phyloP scores from a whole-genome alignment of 2,329 filamentous ascomycete species.

The Xylariaceae sp. region DNA sequence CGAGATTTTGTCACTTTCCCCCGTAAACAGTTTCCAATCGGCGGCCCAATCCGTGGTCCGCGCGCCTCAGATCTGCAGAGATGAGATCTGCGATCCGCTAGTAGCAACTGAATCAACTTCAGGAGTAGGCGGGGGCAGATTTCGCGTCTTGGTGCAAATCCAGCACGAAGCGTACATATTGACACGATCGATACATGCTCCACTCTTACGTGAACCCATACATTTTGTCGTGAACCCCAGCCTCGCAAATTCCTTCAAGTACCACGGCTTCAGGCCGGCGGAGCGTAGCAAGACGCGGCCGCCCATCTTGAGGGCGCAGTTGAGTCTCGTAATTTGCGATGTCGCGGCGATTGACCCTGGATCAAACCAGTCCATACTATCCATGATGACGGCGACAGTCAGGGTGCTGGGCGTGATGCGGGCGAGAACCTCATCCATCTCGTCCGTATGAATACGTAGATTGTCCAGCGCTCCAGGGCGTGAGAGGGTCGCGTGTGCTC shows the following conservation, averaged over 20 bases:
- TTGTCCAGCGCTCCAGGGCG: constrained; percentile 48
- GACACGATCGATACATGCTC: constrained; percentile 84
- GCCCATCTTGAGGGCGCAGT: constrained; percentile 71
- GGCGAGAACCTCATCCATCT: constrained; percentile 84
- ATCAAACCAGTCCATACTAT: constrained; percentile 98
- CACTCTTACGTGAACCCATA: constrained; percentile 67
- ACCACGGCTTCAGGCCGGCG: constrained; percentile 82
- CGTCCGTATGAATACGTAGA: constrained; percentile 62
- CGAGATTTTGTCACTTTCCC: background rate
- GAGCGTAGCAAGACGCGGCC: constrained; percentile 79
- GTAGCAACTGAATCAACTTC: constrained; percentile 40
- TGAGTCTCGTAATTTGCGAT: constrained; percentile 74
- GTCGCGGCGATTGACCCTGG: constrained; percentile 52
- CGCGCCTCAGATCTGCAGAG: constrained; percentile 30
- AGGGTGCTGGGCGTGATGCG: constrained; percentile 76
- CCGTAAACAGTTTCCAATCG: background rate
- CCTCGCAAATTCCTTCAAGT: constrained; percentile 72
- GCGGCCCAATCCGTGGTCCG: background rate
- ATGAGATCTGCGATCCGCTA: constrained; percentile 41
- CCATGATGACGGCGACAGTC: constrained; percentile 90
- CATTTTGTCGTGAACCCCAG: constrained; percentile 71
- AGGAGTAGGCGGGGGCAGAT: constrained; percentile 53
- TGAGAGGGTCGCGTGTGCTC: constrained; percentile 72
- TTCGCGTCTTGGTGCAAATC: constrained; percentile 73
- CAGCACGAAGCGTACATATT: constrained; percentile 98